Conservation (phyloP, 2,329 filamentous ascomycete genomes). For the Sporothrix protearum region DNA sequence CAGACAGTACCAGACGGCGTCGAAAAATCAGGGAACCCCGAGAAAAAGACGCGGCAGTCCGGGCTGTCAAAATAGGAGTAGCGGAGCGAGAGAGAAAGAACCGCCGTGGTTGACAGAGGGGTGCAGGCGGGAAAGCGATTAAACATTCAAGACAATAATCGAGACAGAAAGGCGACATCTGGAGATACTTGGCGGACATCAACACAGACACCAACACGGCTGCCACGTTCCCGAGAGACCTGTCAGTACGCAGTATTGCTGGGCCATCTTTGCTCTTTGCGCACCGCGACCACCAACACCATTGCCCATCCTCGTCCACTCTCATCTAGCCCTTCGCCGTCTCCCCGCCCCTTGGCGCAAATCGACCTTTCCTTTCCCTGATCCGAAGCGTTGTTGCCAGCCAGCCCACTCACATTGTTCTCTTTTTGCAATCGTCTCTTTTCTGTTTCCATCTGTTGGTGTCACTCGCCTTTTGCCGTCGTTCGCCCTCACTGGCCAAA, state of each 20-base stretch:
- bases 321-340: neutral
- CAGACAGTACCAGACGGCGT: neutral
- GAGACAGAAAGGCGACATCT: neutral
- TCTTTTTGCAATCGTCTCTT: neutral
- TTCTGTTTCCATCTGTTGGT: neutral
- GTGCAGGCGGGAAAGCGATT: neutral
- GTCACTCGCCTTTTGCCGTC: slow-evolving; percentile 4
- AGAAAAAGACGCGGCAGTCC: neutral
- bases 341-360: slow-evolving; percentile 13
- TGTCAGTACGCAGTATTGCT: no score
- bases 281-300: neutral
- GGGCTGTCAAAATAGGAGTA: neutral
- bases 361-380: neutral
- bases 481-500: slow-evolving; percentile 2
- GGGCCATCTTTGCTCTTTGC: neutral
- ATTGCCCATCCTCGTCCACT: neutral
- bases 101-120: neutral
- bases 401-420: neutral
- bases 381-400: slow-evolving; percentile 1
- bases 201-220: neutral
- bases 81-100: neutral
- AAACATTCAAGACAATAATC: neutral
- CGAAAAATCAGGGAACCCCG: neutral
- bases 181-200: neutral
- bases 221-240: neutral